These are phyloP conservation scores for Bromus sterilis DNA, from an alignment of 176 grass and related monocot species.

Conservation along the genomic window DNA sequence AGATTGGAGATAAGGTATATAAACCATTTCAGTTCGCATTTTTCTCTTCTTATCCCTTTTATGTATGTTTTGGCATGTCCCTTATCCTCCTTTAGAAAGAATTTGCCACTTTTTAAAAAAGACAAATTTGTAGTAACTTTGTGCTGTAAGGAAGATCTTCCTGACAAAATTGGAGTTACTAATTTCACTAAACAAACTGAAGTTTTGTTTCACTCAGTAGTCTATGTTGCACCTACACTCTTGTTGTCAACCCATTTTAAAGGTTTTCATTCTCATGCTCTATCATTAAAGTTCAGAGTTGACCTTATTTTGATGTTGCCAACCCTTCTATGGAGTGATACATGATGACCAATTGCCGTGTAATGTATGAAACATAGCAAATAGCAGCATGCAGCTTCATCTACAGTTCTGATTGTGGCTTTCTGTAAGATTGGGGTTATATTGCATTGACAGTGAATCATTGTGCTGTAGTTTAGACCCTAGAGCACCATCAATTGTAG, in stretches of 20 bases:
- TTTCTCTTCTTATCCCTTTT: not conserved
- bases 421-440: not conserved
- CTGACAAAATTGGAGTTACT: not conserved
- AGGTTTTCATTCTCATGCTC: not conserved
- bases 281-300: not conserved
- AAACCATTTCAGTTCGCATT: not conserved
- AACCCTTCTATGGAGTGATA: not conserved
- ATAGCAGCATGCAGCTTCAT: slow-evolving; percentile 1
- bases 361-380: not conserved
- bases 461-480: not conserved
- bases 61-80: not conserved
- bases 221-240: not conserved
- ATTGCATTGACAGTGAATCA: not conserved
- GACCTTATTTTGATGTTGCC: not conserved
- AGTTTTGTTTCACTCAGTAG: not conserved
- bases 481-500: not conserved
- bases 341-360: not conserved
- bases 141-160: not conserved
- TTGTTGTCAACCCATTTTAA: not conserved
- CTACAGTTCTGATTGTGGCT: not conserved
- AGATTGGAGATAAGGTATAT: slow-evolving; percentile 93
- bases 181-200: not conserved
- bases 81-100: not conserved
- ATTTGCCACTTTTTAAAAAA: not conserved
- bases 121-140: not conserved